Base-by-base conservation (phyloP, 1,284 basidiomycete species). In the Pseudomicrostroma phylloplanum region DNA sequence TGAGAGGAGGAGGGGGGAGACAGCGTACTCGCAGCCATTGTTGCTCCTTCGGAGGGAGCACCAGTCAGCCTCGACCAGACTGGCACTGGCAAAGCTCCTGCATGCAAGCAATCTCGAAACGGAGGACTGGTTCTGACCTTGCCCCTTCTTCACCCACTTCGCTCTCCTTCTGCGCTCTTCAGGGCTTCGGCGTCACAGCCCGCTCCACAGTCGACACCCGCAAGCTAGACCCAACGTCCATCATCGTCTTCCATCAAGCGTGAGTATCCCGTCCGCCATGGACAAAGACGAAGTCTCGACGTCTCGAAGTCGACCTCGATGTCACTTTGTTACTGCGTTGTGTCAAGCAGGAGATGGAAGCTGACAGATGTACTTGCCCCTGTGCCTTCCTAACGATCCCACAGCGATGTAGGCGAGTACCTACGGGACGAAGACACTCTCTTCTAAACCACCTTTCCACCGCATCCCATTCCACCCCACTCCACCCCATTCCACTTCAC, bases 241-340 rank as follows among this genome's bases (percentile, higher is more conserved):
- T 98, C 70, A 88, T 99, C 63, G 94, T 97, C 6, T 99, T 98
- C 82, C 96, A 98, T 80, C 96, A 99, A 84, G 89, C 96, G 89
- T 93, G 80, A 71, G 89, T 80, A 13, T n/a, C 12, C 51, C 8
- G 51, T 19, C 21, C 3, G 21, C 17, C 21, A 25, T 19, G 25
- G 21, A 25, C 11, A 23, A 8, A 9, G 21, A n/a, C n/a, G 21
- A 23, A 51, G 48, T 13, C 48, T 13, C 17, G 48, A 51, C 41
- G 9, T 42, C 11, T n/a, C n/a, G 54, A 41, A n/a, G n/a, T 36
- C 21, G 21, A 49, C 13, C 6, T 54, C n/a, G n/a, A n/a, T n/a
- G n/a, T n/a, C n/a, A n/a, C n/a, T n/a, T n/a, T n/a, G n/a, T n/a
- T n/a, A n/a, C n/a, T n/a, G n/a, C n/a, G n/a, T n/a, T n/a, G n/a